Evolutionary conservation across 2,329 filamentous ascomycete species (phyloP), one percentile per base, ranked within the genome.

Genomic region (Alternaria longipes): DNA sequence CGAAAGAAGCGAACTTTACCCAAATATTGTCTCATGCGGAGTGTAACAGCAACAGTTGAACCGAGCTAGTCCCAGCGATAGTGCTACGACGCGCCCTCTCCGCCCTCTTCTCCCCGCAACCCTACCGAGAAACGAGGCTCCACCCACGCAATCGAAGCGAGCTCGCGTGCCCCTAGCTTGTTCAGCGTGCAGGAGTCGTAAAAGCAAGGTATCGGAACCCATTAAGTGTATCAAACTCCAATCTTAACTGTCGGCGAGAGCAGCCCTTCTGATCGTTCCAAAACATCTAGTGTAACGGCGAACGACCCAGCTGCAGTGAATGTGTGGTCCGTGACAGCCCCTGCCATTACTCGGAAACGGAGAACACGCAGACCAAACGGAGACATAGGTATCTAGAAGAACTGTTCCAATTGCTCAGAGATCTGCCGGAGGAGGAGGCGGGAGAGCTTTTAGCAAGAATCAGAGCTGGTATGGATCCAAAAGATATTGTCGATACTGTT

Each of bases 151-250:
- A 9, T 57, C 59, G 22, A 67, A 67, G 45, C 56, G 65, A 42
- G 56, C 53, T 30, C 66, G 66, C 32, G 56, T 66, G 16, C 61
- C 65, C 18, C 36, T 63, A 32, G 66, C 66, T n/a, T 69, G 66
- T 47, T 52, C 63, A 38, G 63, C 66, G 24, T 69, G 66, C 57
- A 62, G 66, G 51, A 45, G n/a, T 26, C 64, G 66, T 16, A 67
- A 67, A 63, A 66, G 63, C 9, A 69, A 69, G 66, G 66, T 69
- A n/a, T n/a, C n/a, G n/a, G n/a, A n/a, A n/a, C n/a, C n/a, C n/a
- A n/a, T n/a, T n/a, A n/a, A n/a, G n/a, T n/a, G n/a, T n/a, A n/a
- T n/a, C n/a, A n/a, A n/a, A n/a, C n/a, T n/a, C n/a, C n/a, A n/a
- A n/a, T n/a, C n/a, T n/a, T n/a, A n/a, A n/a, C n/a, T n/a, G n/a